These are phyloP conservation scores for Hirsutella rhossiliensis DNA, from an alignment of 2,329 filamentous ascomycete species.

Conservation along the genomic window DNA sequence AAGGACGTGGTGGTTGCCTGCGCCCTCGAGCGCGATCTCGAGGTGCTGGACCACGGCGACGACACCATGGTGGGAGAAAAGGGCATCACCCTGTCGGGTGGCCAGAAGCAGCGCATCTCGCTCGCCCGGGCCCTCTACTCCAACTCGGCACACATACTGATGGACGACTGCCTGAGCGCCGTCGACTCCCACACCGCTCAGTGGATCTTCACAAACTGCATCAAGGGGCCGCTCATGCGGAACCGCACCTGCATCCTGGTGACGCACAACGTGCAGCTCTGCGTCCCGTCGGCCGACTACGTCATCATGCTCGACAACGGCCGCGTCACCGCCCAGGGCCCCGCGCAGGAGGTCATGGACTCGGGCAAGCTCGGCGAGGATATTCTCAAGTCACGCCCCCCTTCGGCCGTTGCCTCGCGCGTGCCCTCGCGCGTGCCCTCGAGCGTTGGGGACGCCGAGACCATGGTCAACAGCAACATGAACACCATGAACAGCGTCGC, in stretches of 20 bases:
- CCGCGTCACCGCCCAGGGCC: conserved; percentile 63
- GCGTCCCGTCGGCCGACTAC: conserved; percentile 66
- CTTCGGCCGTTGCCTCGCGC: conserved; percentile 58
- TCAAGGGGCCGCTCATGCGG: conserved; percentile 80
- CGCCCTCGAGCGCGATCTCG: conserved; percentile 78
- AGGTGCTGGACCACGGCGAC: conserved; percentile 87
- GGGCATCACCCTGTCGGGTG: conserved; percentile 89
- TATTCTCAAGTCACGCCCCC: conserved; percentile 57
- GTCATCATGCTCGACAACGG: conserved; percentile 85
- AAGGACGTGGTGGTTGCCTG: conserved; percentile 82
- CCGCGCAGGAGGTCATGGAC: conserved; percentile 63
- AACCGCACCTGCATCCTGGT: conserved; percentile 87
- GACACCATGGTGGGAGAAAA: conserved; percentile 94
- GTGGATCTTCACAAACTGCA: conserved; percentile 93
- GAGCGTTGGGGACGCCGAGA: conserved; percentile 55
- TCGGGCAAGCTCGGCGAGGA: conserved; percentile 88
- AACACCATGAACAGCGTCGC: conserved; percentile 32
- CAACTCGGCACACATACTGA: conserved; percentile 76
- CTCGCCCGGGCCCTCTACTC: conserved; percentile 96
- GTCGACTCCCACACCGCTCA: conserved; percentile 96
- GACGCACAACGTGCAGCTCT: conserved; percentile 88
- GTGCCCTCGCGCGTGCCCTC: conserved; percentile 70
- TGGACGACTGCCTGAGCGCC: conserved; percentile 92
- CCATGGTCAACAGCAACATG: conserved; percentile 37
- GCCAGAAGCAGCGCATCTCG: conserved; percentile 95